These are phyloP conservation scores for Saccharomyces pastorianus DNA, from an alignment of 1,139 yeast genomes.

Conservation along the genomic window DNA sequence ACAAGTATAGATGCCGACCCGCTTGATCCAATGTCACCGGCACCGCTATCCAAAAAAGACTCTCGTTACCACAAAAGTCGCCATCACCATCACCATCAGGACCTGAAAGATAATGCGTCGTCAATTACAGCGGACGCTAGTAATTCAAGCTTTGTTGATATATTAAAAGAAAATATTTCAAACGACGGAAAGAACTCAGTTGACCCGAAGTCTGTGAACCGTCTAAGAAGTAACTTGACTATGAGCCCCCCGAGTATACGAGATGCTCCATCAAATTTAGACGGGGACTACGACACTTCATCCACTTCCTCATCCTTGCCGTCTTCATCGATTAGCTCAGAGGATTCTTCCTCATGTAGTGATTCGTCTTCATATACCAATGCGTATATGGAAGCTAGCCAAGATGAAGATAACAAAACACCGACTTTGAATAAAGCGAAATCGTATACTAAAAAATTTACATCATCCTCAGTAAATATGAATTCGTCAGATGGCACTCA, in stretches of 20 bases:
- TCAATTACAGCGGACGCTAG: neutral
- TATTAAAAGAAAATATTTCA: neutral
- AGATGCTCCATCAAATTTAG: slow-evolving; percentile 1
- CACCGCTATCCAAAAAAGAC: neutral
- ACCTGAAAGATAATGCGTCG: neutral
- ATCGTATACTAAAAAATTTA: neutral
- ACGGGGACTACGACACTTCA: neutral
- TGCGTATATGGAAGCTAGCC: neutral
- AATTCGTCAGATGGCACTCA: slow-evolving; percentile 3
- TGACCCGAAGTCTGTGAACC: neutral
- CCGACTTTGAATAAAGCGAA: neutral
- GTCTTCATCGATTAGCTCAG: neutral
- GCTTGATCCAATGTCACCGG: neutral
- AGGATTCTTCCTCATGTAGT: slow-evolving; percentile 1
- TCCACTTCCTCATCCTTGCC: neutral
- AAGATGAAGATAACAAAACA: neutral
- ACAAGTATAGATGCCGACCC: slow-evolving; percentile 4
- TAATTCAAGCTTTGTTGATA: neutral
- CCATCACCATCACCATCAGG: neutral
- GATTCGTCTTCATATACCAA: neutral
- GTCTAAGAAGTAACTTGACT: neutral
- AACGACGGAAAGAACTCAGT: neutral
- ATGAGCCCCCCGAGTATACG: slow-evolving; percentile 4
- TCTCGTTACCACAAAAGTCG: slow-evolving; percentile 1
- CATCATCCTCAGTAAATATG: slow-evolving; percentile 7